These are phyloP conservation scores for Cutaneotrichosporon cutaneum DNA, from an alignment of 1,284 basidiomycete genomes.

Conservation along the genomic window DNA sequence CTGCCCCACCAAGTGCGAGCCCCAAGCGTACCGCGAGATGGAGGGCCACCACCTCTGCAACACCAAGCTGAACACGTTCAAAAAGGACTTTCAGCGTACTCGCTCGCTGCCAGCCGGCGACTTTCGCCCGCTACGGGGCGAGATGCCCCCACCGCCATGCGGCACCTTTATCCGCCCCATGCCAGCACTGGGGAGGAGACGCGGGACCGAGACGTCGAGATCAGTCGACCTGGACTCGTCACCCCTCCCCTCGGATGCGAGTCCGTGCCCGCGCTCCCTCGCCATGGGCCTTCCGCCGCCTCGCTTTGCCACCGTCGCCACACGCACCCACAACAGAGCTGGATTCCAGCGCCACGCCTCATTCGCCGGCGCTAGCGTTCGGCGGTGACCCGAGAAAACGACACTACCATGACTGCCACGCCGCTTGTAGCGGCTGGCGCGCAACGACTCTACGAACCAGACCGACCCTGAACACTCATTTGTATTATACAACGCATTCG, in stretches of 20 bases:
- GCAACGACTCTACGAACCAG: background rate
- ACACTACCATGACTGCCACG: background rate
- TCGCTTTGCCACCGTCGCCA: constrained; percentile 48
- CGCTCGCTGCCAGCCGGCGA: constrained; percentile 84
- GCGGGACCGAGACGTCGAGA: constrained; percentile 34
- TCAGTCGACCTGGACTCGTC: constrained; percentile 42
- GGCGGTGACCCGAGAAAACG: background rate
- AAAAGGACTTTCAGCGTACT: constrained; percentile 74
- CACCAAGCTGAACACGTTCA: constrained; percentile 86
- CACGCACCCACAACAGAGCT: constrained; percentile 28
- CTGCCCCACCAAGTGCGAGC: constrained; percentile 69
- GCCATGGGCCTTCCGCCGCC: constrained; percentile 34
- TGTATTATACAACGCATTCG: constrained; percentile 3
- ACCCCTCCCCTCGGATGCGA: constrained; percentile 27
- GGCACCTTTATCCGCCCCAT: constrained; percentile 48
- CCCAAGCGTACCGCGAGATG: constrained; percentile 84
- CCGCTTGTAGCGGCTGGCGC: background rate
- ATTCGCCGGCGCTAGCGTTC: constrained; percentile 19
- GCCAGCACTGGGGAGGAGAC: constrained; percentile 41
- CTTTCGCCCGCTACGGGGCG: constrained; percentile 13
- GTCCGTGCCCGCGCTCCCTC: constrained; percentile 38
- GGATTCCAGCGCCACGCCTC: constrained; percentile 21
- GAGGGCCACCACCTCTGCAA: constrained; percentile 81
- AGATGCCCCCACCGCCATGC: constrained; percentile 30
- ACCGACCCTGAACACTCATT: constrained; percentile 8